Percentiles rank a stretch among this genome's conserved stretches.
Conservation (phyloP, 192 early-diverging fungal species). For the Gamsiella multidivaricata region DNA sequence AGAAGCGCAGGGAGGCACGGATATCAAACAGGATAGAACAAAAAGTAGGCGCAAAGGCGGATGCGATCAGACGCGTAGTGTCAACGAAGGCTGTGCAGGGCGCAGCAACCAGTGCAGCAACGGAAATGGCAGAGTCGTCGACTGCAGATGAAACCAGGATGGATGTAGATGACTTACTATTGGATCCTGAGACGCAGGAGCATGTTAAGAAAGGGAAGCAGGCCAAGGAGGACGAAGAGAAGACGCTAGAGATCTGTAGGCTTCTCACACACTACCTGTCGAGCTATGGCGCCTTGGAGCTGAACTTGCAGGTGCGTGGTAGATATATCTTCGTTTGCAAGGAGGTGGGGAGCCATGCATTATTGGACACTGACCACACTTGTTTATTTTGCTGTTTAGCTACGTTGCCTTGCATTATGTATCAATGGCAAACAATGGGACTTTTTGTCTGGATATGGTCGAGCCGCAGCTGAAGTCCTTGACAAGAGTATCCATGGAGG, state of each 20-base stretch:
- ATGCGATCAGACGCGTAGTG: neutral
- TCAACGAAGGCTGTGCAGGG: neutral
- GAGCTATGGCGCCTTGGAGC: conserved; percentile 21
- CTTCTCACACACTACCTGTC: conserved; percentile 13
- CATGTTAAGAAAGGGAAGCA: conserved; percentile 10
- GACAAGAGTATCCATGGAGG: conserved; percentile 23
- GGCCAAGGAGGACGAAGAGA: conserved; percentile 11
- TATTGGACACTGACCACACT: neutral
- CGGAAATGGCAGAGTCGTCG: neutral
- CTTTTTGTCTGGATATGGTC: conserved; percentile 36
- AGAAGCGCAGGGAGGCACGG: conserved; percentile 18
- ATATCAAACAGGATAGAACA: neutral
- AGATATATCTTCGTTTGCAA: neutral
- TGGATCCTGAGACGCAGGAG: neutral
- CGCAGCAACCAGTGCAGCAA: neutral
- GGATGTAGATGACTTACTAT: conserved; percentile 15
- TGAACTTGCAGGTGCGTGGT: conserved; percentile 35
- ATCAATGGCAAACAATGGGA: conserved; percentile 39
- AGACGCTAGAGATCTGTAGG: conserved; percentile 14
- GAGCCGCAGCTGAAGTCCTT: conserved; percentile 15
- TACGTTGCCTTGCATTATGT: conserved; percentile 33
- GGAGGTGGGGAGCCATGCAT: neutral
- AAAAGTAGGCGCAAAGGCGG: neutral
- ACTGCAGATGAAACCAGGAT: neutral
- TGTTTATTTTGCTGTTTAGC: neutral